A percentile compares a stretch with the other conserved stretches of the same genome.
Evolutionary conservation across 805 yeast genomes (phyloP).

Genomic region (Metschnikowia gelsemii): DNA sequence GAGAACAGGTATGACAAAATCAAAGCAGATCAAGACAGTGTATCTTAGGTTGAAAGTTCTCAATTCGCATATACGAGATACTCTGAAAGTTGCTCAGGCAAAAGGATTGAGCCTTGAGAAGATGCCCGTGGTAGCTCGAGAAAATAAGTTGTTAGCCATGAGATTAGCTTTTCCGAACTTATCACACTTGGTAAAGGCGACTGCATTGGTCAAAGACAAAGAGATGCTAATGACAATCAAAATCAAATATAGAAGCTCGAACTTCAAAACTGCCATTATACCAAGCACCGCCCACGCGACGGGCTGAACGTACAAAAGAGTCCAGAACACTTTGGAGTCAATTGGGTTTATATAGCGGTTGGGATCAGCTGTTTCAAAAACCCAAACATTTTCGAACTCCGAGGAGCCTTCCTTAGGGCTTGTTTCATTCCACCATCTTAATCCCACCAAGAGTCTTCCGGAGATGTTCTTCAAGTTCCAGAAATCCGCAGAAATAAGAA

Average conservation of each 20-base stretch:
- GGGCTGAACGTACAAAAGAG: slow-evolving; percentile 72
- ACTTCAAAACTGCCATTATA: slow-evolving; percentile 71
- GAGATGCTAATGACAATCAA: slow-evolving; percentile 66
- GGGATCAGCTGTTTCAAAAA: slow-evolving; percentile 82
- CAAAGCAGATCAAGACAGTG: not conserved
- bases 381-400: slow-evolving; percentile 68
- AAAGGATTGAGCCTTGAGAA: slow-evolving; percentile 50
- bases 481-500: slow-evolving; percentile 83
- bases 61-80: too few relatives aligned
- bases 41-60: not conserved
- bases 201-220: slow-evolving; percentile 75
- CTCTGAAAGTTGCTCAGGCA: slow-evolving; percentile 4
- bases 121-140: slow-evolving; percentile 48
- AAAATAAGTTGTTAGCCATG: slow-evolving; percentile 57
- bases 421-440: slow-evolving; percentile 95
- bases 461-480: slow-evolving; percentile 92
- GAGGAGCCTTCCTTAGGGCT: slow-evolving; percentile 40
- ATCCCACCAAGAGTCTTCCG: slow-evolving; percentile 86
- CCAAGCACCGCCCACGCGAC: slow-evolving; percentile 73
- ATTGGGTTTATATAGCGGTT: slow-evolving; percentile 77
- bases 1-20: not conserved
- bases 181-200: slow-evolving; percentile 91
- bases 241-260: slow-evolving; percentile 66
- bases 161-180: slow-evolving; percentile 83
- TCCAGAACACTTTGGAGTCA: slow-evolving; percentile 88